These are phyloP conservation scores for Nannochloropsis gaditana DNA, from an alignment of 108 stramenopile species.

Conservation along the genomic window DNA sequence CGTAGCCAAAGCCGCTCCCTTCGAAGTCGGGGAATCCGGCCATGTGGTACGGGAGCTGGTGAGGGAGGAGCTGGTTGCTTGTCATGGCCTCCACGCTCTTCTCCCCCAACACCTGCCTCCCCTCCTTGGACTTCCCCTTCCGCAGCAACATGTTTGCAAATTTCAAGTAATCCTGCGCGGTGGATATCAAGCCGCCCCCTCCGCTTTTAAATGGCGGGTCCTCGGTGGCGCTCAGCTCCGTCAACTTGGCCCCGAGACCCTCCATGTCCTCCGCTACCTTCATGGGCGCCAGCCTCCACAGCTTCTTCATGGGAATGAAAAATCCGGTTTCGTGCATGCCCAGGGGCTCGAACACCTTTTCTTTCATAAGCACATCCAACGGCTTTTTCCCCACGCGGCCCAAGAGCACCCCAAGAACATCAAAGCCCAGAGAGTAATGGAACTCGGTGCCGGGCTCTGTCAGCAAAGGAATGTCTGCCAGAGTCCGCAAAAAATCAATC, in stretches of 20 bases:
- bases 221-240: background rate
- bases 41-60: background rate
- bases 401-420: constrained; percentile 14
- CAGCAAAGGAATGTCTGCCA: constrained; percentile 14
- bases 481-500: background rate
- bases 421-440: background rate
- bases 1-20: background rate
- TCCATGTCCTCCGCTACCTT: background rate
- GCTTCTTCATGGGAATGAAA: constrained; percentile 3
- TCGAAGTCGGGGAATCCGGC: constrained; percentile 6
- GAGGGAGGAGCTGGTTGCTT: background rate
- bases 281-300: constrained; percentile 11
- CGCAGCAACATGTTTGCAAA: background rate
- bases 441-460: constrained; percentile 16
- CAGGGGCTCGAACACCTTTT: background rate
- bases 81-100: background rate
- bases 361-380: constrained; percentile 21
- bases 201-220: background rate
- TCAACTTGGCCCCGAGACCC: background rate
- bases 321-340: constrained; percentile 11
- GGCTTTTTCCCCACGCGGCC: background rate
- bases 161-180: background rate
- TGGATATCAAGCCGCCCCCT: background rate
- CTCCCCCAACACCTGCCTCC: constrained; percentile 8
- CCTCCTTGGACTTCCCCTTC: background rate